phyloP scores from a whole-genome alignment of 495 filamentous ascomycete species.

The Xylaria acuta region DNA sequence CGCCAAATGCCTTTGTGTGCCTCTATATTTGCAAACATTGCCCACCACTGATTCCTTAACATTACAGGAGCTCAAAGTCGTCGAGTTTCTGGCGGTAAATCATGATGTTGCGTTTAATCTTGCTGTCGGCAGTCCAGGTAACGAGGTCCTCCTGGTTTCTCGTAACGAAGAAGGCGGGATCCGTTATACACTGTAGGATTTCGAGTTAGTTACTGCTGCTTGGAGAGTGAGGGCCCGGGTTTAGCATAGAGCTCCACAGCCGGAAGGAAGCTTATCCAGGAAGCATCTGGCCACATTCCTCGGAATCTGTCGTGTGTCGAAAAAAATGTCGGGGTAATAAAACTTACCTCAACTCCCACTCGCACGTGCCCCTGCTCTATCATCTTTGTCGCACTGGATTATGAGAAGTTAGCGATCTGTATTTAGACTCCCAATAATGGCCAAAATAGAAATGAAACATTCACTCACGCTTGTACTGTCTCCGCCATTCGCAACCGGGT shows the following conservation, averaged over 20 bases:
- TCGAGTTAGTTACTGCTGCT: background rate
- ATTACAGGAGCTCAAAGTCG: constrained; percentile 88
- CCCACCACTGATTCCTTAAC: background rate
- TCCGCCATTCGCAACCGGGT: constrained; percentile 87
- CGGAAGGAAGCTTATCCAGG: background rate
- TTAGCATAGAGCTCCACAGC: background rate
- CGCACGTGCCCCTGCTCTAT: constrained; percentile 96
- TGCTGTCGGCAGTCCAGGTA: constrained; percentile 94
- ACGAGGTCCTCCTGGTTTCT: constrained; percentile 95
- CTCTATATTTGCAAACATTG: background rate
- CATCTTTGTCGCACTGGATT: constrained; percentile 68
- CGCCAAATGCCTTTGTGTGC: constrained; percentile 11
- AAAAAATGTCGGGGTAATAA: background rate
- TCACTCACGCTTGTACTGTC: constrained; percentile 68
- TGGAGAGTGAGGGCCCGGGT: background rate
- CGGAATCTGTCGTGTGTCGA: background rate
- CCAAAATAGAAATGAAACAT: background rate
- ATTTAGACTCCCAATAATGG: background rate
- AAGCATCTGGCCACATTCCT: background rate
- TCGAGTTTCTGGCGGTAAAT: constrained; percentile 93
- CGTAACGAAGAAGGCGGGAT: constrained; percentile 79
- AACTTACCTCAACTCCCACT: constrained; percentile 80
- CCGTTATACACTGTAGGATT: constrained; percentile 62
- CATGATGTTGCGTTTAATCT: constrained; percentile 95
- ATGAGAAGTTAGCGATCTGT: background rate